Conservation (phyloP, 2,329 filamentous ascomycete species). For the Alternaria sp. region DNA sequence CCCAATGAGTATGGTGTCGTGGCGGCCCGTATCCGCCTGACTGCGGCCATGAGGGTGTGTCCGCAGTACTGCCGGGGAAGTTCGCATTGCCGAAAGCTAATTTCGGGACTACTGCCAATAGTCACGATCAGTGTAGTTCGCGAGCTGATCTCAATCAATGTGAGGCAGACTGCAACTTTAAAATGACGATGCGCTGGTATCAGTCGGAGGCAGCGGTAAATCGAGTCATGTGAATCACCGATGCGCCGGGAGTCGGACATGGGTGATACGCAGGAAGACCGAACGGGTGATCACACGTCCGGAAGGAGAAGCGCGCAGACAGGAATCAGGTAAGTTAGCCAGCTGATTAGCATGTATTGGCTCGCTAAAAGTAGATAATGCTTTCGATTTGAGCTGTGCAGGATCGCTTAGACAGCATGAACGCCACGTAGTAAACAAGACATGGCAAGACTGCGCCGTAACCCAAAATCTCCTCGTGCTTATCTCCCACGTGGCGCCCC, state of each 20-base stretch:
- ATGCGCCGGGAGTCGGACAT: background rate
- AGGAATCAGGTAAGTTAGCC: background rate
- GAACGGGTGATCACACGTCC: background rate
- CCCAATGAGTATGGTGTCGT: background rate
- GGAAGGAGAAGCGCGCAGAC: background rate
- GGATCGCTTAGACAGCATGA: background rate
- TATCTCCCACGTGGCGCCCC: background rate
- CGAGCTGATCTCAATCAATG: constrained; percentile 2
- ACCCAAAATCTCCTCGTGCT: background rate
- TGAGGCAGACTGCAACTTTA: background rate
- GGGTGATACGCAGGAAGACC: background rate
- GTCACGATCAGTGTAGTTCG: background rate
- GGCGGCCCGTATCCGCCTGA: constrained; percentile 2
- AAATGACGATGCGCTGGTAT: background rate
- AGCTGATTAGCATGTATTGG: background rate
- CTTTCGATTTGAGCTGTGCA: background rate
- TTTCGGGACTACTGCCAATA: background rate
- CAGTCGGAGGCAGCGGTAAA: background rate
- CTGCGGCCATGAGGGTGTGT: constrained; percentile 3
- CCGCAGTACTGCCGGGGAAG: constrained; percentile 3
- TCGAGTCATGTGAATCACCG: background rate
- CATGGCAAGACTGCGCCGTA: background rate
- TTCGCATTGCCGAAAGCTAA: constrained; percentile 3
- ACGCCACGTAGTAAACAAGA: background rate
- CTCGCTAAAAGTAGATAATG: background rate